Evolutionary conservation across 306 rosid genomes (phyloP), one percentile per base, ranked within the genome.

Genomic region (Nissolia schottii): DNA sequence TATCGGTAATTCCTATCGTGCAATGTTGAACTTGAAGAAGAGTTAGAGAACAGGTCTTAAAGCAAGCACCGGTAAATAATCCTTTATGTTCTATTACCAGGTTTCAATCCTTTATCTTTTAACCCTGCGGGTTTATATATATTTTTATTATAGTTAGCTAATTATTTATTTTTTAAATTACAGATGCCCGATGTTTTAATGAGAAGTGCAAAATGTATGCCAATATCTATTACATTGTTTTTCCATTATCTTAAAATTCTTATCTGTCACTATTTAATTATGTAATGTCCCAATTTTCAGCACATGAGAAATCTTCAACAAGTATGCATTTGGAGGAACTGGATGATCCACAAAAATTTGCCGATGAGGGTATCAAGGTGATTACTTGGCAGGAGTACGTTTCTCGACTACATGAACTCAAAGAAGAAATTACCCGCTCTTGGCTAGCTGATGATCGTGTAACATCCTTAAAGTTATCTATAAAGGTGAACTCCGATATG

Each of bases 391-490:
- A 91, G 56, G 97, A 89, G 74, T 94, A 89, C 76, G 85, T 89
- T 54, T 89, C 96, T 50, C 82, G 89, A 35, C 64, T 94, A 37
- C 97, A 89, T 59, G 98, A 91, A 71, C 96, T 94, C 81, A 91
- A 89, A 79, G 95, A 88, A 79, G 97, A 94, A 78, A 86, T 94
- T 49, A 67, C 55, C 58, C 96, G 73, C 71, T 83, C 96, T 60
- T 94, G 98, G 98, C 77, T 80, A 70, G 84, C 87, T 51, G 87
- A 82, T 45, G 95, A 94, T 73, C 96, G 97, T 64, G 89, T 94
- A 24, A 85, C 92, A 76, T 75, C 91, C 57, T 68, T 94, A 66
- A 94, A 85, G 82, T 77, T 89, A 71, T 83, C 97, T 51, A 77
- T 91, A 82, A 87, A 94, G 91, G 98, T 91, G 70, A 78, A 19